Conservation (phyloP, 257 asterid genomes). For the Solanum appendiculatum region DNA sequence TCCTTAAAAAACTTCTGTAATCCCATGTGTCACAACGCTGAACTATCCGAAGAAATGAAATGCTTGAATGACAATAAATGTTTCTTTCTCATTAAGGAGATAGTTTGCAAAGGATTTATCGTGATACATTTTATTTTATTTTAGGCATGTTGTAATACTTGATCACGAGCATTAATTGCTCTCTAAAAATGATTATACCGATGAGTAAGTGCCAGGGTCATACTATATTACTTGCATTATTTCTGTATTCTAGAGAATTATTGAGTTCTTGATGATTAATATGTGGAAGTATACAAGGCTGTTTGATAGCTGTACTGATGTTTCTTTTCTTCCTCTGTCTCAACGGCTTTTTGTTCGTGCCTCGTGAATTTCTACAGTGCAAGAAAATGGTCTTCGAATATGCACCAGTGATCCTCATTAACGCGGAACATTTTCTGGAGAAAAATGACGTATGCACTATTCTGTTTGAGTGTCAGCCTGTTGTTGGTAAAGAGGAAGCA, state of each 20-base stretch:
- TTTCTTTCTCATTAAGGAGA: neutral
- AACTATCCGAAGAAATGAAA: neutral
- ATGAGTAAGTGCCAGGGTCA: neutral
- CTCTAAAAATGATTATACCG: neutral
- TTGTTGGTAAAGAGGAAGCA: slow-evolving; percentile 4
- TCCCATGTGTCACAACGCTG: neutral
- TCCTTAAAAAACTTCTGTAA: neutral
- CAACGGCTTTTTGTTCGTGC: neutral
- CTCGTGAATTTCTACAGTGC: slow-evolving; percentile 42
- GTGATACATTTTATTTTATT: neutral
- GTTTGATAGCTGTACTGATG: neutral
- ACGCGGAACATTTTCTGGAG: slow-evolving; percentile 75
- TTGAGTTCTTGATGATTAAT: neutral
- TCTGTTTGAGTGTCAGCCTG: slow-evolving; percentile 50
- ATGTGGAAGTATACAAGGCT: neutral
- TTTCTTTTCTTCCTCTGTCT: neutral
- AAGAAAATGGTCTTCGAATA: slow-evolving; percentile 79
- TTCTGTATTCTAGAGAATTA: neutral
- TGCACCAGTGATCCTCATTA: slow-evolving; percentile 60
- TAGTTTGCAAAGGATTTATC: neutral
- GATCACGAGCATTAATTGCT: neutral
- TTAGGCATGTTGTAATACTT: neutral
- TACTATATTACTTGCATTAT: neutral
- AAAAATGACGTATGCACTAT: slow-evolving; percentile 47
- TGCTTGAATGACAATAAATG: neutral